Evolutionary conservation across 768 basidiomycete genomes (phyloP).

Genomic region (Termitomyces heimii): DNA sequence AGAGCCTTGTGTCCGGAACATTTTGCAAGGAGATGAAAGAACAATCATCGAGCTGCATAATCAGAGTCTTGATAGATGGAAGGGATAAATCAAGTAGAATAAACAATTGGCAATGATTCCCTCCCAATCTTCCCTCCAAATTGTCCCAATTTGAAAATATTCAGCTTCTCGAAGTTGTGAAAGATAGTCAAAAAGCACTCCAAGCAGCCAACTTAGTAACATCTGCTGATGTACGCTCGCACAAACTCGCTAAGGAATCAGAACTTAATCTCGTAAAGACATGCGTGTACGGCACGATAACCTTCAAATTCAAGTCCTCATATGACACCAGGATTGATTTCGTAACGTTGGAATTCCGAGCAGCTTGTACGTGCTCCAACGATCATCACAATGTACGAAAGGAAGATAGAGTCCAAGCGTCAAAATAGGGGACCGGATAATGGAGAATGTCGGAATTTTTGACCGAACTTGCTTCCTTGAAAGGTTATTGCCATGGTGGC

Average conservation of each 20-base stretch:
- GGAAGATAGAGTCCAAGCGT: background rate
- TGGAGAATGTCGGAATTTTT: background rate
- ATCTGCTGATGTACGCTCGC: background rate
- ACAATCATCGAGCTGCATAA: background rate
- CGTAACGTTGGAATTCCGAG: background rate
- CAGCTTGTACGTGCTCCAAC: background rate
- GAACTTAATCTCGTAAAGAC: background rate
- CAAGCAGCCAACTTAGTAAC: background rate
- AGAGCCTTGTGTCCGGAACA: too few species aligned
- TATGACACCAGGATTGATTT: background rate
- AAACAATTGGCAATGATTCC: background rate
- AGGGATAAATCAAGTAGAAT: background rate
- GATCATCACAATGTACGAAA: background rate
- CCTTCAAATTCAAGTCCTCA: background rate
- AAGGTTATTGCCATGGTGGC: background rate
- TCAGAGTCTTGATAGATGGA: background rate
- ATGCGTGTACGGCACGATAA: background rate
- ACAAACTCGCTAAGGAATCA: background rate
- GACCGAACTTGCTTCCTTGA: background rate
- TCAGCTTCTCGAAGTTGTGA: background rate
- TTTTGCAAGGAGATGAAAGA: background rate
- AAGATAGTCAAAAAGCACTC: background rate
- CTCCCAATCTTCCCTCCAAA: background rate
- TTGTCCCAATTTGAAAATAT: background rate
- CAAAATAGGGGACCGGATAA: background rate